phyloP scores from a whole-genome alignment of 2,329 filamentous ascomycete genomes.

The Apiospora malaysiana region DNA sequence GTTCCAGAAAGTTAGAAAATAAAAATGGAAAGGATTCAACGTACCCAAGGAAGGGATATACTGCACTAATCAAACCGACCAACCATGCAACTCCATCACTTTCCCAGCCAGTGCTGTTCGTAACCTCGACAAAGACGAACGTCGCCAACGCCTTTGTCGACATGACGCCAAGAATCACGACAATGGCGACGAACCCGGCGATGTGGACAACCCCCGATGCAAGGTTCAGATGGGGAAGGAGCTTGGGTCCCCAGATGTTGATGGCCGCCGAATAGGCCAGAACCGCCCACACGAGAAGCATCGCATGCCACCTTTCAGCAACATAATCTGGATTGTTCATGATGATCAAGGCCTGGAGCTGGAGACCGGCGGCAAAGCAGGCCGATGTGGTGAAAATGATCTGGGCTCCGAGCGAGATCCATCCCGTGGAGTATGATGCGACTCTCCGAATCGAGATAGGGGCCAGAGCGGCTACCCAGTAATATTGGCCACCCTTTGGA shows the following conservation, averaged over 20 bases:
- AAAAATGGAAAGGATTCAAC: constrained; percentile 10
- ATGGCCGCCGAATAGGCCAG: constrained; percentile 43
- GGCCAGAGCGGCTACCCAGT: constrained; percentile 50
- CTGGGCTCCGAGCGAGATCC: constrained; percentile 54
- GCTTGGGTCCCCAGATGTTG: constrained; percentile 49
- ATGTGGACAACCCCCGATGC: constrained; percentile 37
- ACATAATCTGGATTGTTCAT: constrained; percentile 48
- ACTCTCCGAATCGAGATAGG: constrained; percentile 40
- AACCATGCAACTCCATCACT: constrained; percentile 42
- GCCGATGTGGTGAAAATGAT: constrained; percentile 53
- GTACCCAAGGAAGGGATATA: constrained; percentile 43
- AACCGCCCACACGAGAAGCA: constrained; percentile 54
- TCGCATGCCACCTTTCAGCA: constrained; percentile 50
- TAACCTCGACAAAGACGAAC: constrained; percentile 41
- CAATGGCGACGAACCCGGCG: constrained; percentile 35
- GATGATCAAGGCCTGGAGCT: constrained; percentile 49
- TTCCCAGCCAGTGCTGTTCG: constrained; percentile 41
- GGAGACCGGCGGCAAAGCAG: constrained; percentile 51
- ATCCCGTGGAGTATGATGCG: constrained; percentile 49
- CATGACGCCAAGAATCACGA: constrained; percentile 40
- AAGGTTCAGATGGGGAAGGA: constrained; percentile 46
- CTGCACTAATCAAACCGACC: constrained; percentile 39
- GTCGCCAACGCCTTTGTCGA: constrained; percentile 36
- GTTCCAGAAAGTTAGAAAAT: too few relatives aligned
- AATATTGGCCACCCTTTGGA: constrained; percentile 46